Evolutionary conservation across 495 filamentous ascomycete genomes (phyloP).

Genomic region (Talaromyces nanjingensis): DNA sequence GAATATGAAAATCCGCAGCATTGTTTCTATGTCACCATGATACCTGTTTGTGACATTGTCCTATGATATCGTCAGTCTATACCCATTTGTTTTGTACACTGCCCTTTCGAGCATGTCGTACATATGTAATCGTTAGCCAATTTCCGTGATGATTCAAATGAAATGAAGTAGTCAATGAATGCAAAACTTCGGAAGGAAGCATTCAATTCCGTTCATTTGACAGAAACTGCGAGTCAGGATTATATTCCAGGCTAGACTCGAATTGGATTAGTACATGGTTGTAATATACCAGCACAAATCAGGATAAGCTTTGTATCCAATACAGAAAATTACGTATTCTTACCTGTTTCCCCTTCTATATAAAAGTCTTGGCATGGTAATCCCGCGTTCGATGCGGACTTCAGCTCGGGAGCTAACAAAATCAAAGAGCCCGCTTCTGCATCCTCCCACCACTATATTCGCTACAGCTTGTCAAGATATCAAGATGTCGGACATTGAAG

Average conservation of each 20-base stretch:
- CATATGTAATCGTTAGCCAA: background rate
- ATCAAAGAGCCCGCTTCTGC: background rate
- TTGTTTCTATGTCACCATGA: background rate
- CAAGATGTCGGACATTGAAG: slow-evolving; percentile 67
- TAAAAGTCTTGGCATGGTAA: background rate
- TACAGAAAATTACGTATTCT: background rate
- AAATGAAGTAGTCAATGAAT: background rate
- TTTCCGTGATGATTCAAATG: too few species aligned
- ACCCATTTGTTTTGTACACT: background rate
- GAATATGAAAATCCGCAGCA: background rate
- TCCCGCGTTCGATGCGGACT: background rate
- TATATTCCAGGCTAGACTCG: background rate
- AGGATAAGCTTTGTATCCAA: background rate
- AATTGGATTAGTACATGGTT: background rate
- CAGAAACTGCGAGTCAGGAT: background rate
- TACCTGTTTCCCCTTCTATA: background rate
- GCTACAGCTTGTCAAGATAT: background rate
- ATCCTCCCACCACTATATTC: background rate
- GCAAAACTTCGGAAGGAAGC: background rate
- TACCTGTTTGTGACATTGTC: background rate
- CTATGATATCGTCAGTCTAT: background rate
- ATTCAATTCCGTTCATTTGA: too few species aligned
- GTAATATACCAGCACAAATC: background rate
- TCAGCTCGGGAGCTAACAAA: background rate
- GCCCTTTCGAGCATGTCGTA: background rate